A percentile compares a stretch with the other conserved stretches of the same genome.
phyloP scores from a whole-genome alignment of 164 flowering plant genomes.

The Sextonia rubra region DNA sequence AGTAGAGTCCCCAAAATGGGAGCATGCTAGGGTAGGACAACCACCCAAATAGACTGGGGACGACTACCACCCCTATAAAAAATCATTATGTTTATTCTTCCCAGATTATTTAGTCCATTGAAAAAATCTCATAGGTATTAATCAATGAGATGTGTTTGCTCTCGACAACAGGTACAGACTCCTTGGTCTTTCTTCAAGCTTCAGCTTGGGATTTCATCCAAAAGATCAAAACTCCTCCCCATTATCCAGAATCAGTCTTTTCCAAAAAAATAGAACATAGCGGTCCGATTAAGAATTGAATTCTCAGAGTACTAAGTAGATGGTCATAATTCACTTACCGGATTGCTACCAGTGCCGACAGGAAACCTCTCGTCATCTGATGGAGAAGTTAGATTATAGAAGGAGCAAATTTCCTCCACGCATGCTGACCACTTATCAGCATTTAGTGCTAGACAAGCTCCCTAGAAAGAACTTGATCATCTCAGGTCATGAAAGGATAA shows the following conservation, averaged over 20 bases:
- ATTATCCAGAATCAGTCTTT: not conserved
- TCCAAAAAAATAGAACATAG: not conserved
- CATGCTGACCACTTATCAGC: constrained; percentile 63
- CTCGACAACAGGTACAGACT: no score
- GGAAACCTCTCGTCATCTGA: constrained; percentile 74
- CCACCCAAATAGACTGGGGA: no score
- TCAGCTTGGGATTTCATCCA: no score
- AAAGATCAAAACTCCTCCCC: no score
- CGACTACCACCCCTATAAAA: no score
- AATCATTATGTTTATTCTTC: no score
- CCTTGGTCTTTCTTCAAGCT: no score
- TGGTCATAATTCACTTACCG: constrained; percentile 51
- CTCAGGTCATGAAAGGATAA: constrained; percentile 7
- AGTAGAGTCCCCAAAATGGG: no score
- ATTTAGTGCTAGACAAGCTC: constrained; percentile 85
- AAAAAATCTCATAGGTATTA: no score
- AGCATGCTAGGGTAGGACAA: no score
- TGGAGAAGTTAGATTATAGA: constrained; percentile 58
- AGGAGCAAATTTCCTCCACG: constrained; percentile 52
- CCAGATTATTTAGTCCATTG: no score
- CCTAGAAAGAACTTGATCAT: constrained; percentile 37
- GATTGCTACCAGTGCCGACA: constrained; percentile 97
- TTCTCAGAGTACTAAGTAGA: not conserved
- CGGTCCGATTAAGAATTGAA: not conserved
- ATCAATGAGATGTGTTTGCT: no score